phyloP scores from a whole-genome alignment of 805 yeast species.

The Candida sonorensis region DNA sequence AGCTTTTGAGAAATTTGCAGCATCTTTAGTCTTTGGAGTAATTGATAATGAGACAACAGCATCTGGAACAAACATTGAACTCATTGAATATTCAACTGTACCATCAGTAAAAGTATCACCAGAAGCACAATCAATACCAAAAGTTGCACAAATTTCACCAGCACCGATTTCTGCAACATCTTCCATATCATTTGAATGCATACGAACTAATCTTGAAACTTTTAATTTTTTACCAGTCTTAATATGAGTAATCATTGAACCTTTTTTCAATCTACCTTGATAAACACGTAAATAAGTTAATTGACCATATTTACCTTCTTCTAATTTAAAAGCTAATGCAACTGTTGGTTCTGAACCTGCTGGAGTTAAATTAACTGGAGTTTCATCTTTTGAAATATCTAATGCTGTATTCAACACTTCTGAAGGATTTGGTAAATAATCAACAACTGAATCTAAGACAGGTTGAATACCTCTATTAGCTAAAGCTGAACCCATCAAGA shows the following conservation, averaged over 20 bases:
- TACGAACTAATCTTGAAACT: slow-evolving; percentile 89
- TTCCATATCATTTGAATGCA: slow-evolving; percentile 99
- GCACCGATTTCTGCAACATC: slow-evolving; percentile 93
- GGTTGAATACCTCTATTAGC: slow-evolving; percentile 96
- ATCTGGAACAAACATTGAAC: slow-evolving; percentile 98
- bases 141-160: slow-evolving; percentile 99
- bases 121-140: slow-evolving; percentile 97
- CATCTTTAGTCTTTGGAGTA: slow-evolving; percentile 81
- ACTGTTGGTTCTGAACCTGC: slow-evolving; percentile 75
- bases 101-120: slow-evolving; percentile 97
- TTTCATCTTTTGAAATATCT: slow-evolving; percentile 59
- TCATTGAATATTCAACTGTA: slow-evolving; percentile 74
- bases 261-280: slow-evolving; percentile 92
- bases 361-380: slow-evolving; percentile 68
- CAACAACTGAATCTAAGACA: slow-evolving; percentile 92
- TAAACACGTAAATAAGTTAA: slow-evolving; percentile 94
- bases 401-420: slow-evolving; percentile 88
- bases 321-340: slow-evolving; percentile 97
- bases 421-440: slow-evolving; percentile 91
- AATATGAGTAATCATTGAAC: slow-evolving; percentile 79
- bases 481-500: slow-evolving; percentile 97
- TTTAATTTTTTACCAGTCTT: slow-evolving; percentile 91
- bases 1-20: slow-evolving; percentile 90
- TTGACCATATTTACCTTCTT: slow-evolving; percentile 98
- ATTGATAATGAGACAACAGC: slow-evolving; percentile 94